Evolutionary conservation across 176 grass and related monocot genomes (phyloP).

Genomic region (Eleusine indica): DNA sequence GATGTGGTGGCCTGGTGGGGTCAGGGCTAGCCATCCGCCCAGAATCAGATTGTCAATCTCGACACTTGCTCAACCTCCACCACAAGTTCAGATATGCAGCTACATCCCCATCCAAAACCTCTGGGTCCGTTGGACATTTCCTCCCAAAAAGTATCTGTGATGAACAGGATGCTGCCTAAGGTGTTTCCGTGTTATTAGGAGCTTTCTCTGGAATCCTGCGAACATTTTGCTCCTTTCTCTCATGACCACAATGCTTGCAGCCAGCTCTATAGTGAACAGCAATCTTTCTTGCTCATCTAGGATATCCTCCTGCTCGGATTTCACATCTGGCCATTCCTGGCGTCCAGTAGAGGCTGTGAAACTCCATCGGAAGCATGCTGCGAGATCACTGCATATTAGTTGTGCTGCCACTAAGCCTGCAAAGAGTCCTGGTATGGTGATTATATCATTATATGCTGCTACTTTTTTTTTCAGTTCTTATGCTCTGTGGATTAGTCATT

Average conservation of each 20-base stretch:
- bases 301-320: conserved; percentile 60
- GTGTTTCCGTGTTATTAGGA: background rate
- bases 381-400: conserved; percentile 51
- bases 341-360: conserved; percentile 40
- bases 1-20: conserved; percentile 40
- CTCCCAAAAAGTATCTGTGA: conserved; percentile 35
- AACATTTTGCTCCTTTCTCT: conserved; percentile 29
- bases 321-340: conserved; percentile 55
- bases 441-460: background rate
- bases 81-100: conserved; percentile 67
- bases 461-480: conserved; percentile 7
- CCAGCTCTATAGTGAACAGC: conserved; percentile 60
- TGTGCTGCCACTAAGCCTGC: conserved; percentile 87
- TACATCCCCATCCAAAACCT: conserved; percentile 54
- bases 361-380: conserved; percentile 23
- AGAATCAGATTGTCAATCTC: conserved; percentile 57
- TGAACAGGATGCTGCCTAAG: conserved; percentile 29
- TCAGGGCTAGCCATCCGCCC: conserved; percentile 38
- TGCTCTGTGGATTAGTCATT: background rate
- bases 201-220: conserved; percentile 6
- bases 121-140: conserved; percentile 45
- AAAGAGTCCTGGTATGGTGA: conserved; percentile 72
- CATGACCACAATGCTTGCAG: conserved; percentile 67
- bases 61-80: conserved; percentile 52
- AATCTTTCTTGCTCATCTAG: conserved; percentile 68